phyloP scores from a whole-genome alignment of 164 flowering plant genomes.

The Kingdonia uniflora region DNA sequence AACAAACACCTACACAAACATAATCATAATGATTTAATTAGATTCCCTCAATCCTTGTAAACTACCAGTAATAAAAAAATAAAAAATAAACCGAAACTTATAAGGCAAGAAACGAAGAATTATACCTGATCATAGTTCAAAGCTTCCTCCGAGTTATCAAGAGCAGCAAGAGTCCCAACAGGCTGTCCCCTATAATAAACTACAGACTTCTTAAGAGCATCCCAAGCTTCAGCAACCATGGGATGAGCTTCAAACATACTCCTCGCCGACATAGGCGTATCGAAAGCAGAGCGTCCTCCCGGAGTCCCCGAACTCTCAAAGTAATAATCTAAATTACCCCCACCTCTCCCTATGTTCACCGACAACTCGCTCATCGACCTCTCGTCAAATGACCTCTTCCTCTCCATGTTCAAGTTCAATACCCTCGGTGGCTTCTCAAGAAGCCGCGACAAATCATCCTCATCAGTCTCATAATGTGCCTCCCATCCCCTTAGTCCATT shows the following conservation, averaged over 20 bases:
- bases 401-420: constrained; percentile 16
- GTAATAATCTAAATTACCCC: constrained; percentile 9
- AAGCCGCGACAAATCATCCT: constrained; percentile 10
- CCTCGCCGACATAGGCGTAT: constrained; percentile 20
- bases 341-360: neutral
- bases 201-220: constrained; percentile 26
- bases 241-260: constrained; percentile 33
- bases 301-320: constrained; percentile 16
- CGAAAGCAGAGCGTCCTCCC: constrained; percentile 9
- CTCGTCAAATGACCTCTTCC: constrained; percentile 18
- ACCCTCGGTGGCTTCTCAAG: constrained; percentile 12
- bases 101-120: neutral
- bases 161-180: constrained; percentile 30
- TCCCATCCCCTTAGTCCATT: constrained; percentile 7
- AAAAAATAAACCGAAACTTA: too few species aligned
- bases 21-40: neutral
- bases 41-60: too few species aligned
- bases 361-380: constrained; percentile 16
- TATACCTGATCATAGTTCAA: constrained; percentile 32
- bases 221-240: constrained; percentile 39
- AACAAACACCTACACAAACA: constrained; percentile 22
- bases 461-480: constrained; percentile 11
- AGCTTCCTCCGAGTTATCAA: constrained; percentile 23
- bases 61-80: too few species aligned
- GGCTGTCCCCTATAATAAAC: constrained; percentile 30